These are phyloP conservation scores for Entoloma clypeatum DNA, from an alignment of 1,284 basidiomycete species.

Conservation along the genomic window DNA sequence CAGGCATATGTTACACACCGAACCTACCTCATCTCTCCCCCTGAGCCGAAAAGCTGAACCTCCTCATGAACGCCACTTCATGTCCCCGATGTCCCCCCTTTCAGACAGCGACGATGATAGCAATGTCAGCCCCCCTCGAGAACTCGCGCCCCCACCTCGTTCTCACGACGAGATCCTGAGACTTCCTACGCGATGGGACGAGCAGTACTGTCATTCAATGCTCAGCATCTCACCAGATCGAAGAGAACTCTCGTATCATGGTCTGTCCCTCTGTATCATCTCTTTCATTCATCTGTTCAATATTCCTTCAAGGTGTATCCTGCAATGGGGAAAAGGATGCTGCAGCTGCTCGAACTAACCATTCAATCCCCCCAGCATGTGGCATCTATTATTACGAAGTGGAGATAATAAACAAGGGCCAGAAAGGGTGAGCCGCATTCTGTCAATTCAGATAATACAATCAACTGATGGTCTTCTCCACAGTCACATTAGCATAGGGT, in stretches of 20 bases:
- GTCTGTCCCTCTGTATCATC: constrained; percentile 29
- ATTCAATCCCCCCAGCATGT: constrained; percentile 75
- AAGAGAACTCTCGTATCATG: constrained; percentile 65
- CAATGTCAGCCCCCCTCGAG: constrained; percentile 44
- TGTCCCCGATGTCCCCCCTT: constrained; percentile 27
- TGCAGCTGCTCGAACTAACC: constrained; percentile 70
- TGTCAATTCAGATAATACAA: constrained; percentile 1
- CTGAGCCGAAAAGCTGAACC: constrained; percentile 36
- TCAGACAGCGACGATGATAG: constrained; percentile 65
- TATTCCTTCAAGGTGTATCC: constrained; percentile 39
- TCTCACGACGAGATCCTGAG: constrained; percentile 43
- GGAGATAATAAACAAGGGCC: constrained; percentile 73
- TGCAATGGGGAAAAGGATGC: constrained; percentile 73
- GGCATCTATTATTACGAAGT: constrained; percentile 93
- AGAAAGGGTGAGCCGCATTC: constrained; percentile 58
- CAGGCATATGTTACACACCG: constrained; percentile 63
- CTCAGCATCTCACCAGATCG: constrained; percentile 67
- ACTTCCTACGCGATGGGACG: constrained; percentile 79
- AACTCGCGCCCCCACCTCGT: constrained; percentile 24
- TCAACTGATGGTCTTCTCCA: constrained; percentile 3
- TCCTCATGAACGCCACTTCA: constrained; percentile 18
- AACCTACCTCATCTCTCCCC: constrained; percentile 41
- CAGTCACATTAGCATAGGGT: constrained; percentile 83
- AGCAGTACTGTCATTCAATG: constrained; percentile 54
- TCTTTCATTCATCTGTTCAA: constrained; percentile 10